Percentiles rank a stretch among this genome's conserved stretches.
These are phyloP conservation scores for Tulasnella sp. DNA, from an alignment of 768 basidiomycete species.

Conservation along the genomic window DNA sequence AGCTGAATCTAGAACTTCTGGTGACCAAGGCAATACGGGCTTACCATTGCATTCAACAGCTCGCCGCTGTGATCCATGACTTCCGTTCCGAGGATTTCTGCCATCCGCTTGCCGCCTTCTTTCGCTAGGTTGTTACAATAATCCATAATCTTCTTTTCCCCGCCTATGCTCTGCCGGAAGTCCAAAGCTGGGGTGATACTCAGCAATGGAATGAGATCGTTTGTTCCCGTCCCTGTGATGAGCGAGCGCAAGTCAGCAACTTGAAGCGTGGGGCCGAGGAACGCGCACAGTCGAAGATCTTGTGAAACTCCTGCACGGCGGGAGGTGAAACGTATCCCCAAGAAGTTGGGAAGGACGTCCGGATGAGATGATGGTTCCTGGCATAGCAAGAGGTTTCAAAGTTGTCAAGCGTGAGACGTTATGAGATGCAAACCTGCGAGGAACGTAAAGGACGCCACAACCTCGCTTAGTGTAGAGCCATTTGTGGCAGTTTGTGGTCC, in stretches of 20 bases:
- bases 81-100: slow-evolving; percentile 55
- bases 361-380: slow-evolving; percentile 63
- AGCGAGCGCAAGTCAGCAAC: slow-evolving; percentile 1
- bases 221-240: slow-evolving; percentile 58
- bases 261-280: background rate
- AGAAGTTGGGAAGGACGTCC: slow-evolving; percentile 56
- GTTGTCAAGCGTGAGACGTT: background rate
- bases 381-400: background rate
- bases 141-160: slow-evolving; percentile 63
- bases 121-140: slow-evolving; percentile 70
- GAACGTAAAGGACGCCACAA: slow-evolving; percentile 69
- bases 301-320: slow-evolving; percentile 34
- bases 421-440: slow-evolving; percentile 45
- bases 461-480: slow-evolving; percentile 73
- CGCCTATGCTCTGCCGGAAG: slow-evolving; percentile 70
- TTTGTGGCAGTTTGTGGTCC: slow-evolving; percentile 83
- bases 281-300: slow-evolving; percentile 20
- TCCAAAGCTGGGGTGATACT: slow-evolving; percentile 61
- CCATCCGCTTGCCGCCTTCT: slow-evolving; percentile 57
- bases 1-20: background rate
- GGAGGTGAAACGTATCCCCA: slow-evolving; percentile 49
- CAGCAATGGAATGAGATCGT: slow-evolving; percentile 52
- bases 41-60: slow-evolving; percentile 67
- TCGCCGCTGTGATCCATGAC: slow-evolving; percentile 59
- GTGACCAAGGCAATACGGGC: slow-evolving; percentile 20